Evolutionary conservation across 2,329 filamentous ascomycete genomes (phyloP), one percentile per base, ranked within the genome.

Genomic region (Pseudomassariella vexata): DNA sequence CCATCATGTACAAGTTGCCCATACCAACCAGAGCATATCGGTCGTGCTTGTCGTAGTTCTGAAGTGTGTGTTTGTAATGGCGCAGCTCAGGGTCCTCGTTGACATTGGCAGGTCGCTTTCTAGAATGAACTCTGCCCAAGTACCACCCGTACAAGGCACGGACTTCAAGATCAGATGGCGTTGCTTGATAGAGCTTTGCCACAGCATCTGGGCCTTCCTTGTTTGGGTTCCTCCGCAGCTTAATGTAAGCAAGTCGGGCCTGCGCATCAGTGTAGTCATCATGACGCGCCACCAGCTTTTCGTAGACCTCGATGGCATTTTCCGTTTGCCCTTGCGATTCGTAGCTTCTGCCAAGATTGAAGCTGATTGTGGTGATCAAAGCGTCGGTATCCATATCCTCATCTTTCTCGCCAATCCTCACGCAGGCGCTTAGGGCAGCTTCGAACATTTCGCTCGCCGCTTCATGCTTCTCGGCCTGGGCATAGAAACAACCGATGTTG

Each of bases 401-500:
- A 24, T 88, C 82, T 47, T 78, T 82, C 48, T 87, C 81, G 28
- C 79, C 78, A 40, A 87, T 81, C 47, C 84, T 83, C 47, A 94
- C 79, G 52, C 89, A 95, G 11, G 90, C 86, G 41, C 82, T 83
- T 33, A 98, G 65, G 0, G 89, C 92, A n/a, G 85, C 80, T 56
- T 98, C 86, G 54, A 96, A 98, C 62, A 94, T 74, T 30, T 90
- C 82, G 44, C 85, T 82, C 15, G 92, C 89, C 39, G 78, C 69
- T 14, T 82, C 77, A 41, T 84, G 80, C 52, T 87, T 88, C 48
- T 94, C 88, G 3, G 79, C 73, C 53, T 95, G 88, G 45, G 87
- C 95, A 46, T 94, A 79, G 61, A 96, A 96, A 58, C 89, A 95
- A 5, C 86, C 92, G 54, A 96, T 94, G 55, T 98, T 98, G 68